Percentiles rank a stretch among this genome's conserved stretches.
Conservation (phyloP, 176 grass and related monocot species). For the Phyllostachys edulis region DNA sequence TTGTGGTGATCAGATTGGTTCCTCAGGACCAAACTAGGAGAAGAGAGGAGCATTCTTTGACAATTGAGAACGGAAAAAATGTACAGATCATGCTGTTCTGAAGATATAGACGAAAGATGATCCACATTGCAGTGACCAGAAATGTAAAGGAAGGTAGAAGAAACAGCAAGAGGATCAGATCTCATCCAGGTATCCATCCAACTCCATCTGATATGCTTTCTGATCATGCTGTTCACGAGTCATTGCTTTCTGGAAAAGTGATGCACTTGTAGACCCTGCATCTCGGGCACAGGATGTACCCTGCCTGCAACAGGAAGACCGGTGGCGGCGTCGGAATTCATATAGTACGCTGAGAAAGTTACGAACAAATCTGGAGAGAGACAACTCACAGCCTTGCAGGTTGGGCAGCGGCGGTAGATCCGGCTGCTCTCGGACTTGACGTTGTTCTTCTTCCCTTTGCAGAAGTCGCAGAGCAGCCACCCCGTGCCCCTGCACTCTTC, state of each 20-base stretch:
- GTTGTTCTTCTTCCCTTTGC: conserved; percentile 82
- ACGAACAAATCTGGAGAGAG: not conserved
- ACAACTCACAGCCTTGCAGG: conserved; percentile 65
- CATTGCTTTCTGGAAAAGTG: conserved; percentile 56
- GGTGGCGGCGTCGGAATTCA: not conserved
- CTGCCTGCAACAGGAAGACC: conserved; percentile 37
- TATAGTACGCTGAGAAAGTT: not conserved
- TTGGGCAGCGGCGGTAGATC: conserved; percentile 74
- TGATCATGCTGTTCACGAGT: conserved; percentile 21
- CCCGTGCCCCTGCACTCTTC: conserved; percentile 50
- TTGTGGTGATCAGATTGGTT: not conserved
- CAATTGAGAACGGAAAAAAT: not conserved
- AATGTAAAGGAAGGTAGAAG: not conserved
- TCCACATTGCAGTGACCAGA: not conserved
- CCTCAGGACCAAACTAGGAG: not conserved
- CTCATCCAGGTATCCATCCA: not conserved
- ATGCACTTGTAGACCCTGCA: conserved; percentile 86
- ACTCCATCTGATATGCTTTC: not conserved
- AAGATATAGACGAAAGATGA: not conserved
- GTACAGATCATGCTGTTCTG: not conserved
- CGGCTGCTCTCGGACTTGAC: conserved; percentile 56
- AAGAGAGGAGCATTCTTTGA: not conserved
- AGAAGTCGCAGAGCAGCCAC: conserved; percentile 71
- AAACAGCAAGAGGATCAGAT: not conserved
- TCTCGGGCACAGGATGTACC: conserved; percentile 56